Evolutionary conservation across 192 early-diverging fungal genomes (phyloP).

Genomic region (Fimicolochytrium jonesii): DNA sequence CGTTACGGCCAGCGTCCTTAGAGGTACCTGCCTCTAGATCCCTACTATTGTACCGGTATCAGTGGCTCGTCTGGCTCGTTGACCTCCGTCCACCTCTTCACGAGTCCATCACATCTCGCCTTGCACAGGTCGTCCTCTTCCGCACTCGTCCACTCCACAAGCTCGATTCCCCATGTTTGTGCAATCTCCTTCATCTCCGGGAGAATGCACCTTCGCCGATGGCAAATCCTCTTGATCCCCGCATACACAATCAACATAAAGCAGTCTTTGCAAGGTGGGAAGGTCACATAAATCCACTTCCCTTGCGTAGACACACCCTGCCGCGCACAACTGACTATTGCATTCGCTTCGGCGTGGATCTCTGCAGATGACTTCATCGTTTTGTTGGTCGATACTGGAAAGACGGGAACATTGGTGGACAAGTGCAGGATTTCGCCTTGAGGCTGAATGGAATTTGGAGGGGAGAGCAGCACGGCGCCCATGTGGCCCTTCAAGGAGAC

Average conservation of each 20-base stretch:
- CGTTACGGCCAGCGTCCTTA: too few species aligned
- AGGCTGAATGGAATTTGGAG: background rate
- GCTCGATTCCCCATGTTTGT: conserved; percentile 16
- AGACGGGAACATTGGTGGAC: conserved; percentile 18
- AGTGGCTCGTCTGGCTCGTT: too few species aligned
- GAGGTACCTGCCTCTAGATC: too few species aligned
- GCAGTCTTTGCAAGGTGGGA: conserved; percentile 29
- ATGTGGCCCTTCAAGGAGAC: conserved; percentile 25
- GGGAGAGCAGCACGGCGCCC: conserved; percentile 11
- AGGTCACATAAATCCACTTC: conserved; percentile 17
- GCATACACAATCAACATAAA: conserved; percentile 18
- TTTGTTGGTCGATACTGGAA: conserved; percentile 5
- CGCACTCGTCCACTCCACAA: conserved; percentile 14
- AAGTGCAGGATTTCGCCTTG: background rate
- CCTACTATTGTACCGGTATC: too few species aligned
- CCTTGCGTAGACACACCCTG: background rate
- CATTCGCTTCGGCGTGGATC: conserved; percentile 23
- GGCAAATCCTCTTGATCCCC: conserved; percentile 19
- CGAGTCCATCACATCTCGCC: too few species aligned
- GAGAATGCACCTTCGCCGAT: background rate
- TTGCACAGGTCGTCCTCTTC: background rate
- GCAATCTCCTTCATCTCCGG: conserved; percentile 1
- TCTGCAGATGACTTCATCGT: conserved; percentile 4
- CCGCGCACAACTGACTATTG: background rate
- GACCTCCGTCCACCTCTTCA: too few species aligned